A percentile compares a stretch with the other conserved stretches of the same genome.
Conservation (phyloP, 805 yeast species). For the Saturnispora kantuleensis region DNA sequence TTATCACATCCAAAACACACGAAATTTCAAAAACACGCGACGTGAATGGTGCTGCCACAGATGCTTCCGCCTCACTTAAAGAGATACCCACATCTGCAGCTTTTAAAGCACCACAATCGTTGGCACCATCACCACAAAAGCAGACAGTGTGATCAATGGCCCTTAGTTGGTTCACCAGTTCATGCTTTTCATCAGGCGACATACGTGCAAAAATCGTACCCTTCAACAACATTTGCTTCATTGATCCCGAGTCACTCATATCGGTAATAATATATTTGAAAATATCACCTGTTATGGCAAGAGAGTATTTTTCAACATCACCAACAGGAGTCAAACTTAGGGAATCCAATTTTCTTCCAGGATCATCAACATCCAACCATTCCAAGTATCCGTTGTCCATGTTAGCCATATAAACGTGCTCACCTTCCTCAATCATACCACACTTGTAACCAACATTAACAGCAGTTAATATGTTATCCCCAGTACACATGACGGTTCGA, state of each 20-base stretch:
- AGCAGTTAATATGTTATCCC: slow-evolving; percentile 92
- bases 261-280: slow-evolving; percentile 68
- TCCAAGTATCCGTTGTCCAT: slow-evolving; percentile 29
- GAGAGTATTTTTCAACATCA: slow-evolving; percentile 36
- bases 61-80: slow-evolving; percentile 93
- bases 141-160: slow-evolving; percentile 85
- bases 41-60: slow-evolving; percentile 98
- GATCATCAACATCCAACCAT: slow-evolving; percentile 65
- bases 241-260: slow-evolving; percentile 30
- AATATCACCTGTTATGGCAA: slow-evolving; percentile 90
- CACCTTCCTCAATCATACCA: slow-evolving; percentile 41
- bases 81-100: slow-evolving; percentile 98
- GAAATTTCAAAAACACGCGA: slow-evolving; percentile 83
- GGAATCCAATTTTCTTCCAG: slow-evolving; percentile 49
- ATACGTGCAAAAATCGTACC: slow-evolving; percentile 84
- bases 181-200: slow-evolving; percentile 99
- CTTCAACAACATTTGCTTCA: slow-evolving; percentile 53
- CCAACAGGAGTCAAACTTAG: slow-evolving; percentile 45
- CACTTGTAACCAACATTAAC: slow-evolving; percentile 87
- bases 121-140: slow-evolving; percentile 99
- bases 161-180: slow-evolving; percentile 80
- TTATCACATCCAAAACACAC: slow-evolving; percentile 84
- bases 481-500: slow-evolving; percentile 93
- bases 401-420: slow-evolving; percentile 52
- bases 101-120: slow-evolving; percentile 96